These are phyloP conservation scores for Fusarium nurragi DNA, from an alignment of 2,329 filamentous ascomycete genomes.

Conservation along the genomic window DNA sequence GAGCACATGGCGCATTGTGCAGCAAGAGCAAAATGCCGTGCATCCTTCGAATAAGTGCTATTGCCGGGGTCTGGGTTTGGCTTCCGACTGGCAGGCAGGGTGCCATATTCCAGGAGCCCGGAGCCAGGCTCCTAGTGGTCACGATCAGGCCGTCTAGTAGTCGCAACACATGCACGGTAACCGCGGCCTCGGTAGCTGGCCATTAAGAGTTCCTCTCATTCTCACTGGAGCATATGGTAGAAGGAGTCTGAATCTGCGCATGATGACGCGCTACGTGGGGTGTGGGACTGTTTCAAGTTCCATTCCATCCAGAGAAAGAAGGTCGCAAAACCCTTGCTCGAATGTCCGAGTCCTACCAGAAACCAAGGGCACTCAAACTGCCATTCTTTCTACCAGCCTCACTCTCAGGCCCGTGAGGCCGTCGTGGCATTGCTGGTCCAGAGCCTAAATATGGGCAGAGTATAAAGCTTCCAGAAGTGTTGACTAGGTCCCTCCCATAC, in stretches of 20 bases:
- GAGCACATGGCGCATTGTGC: slow-evolving; percentile 2
- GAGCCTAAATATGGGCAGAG: slow-evolving; percentile 23
- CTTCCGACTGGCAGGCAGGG: slow-evolving; percentile 7
- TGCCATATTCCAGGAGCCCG: slow-evolving; percentile 22
- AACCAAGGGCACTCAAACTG: slow-evolving; percentile 9
- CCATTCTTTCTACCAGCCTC: slow-evolving; percentile 37
- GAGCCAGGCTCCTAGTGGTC: slow-evolving; percentile 2
- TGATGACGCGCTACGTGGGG: slow-evolving; percentile 34
- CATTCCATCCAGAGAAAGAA: slow-evolving; percentile 35
- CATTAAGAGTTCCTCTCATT: background rate
- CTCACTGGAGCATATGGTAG: slow-evolving; percentile 2
- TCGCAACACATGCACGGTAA: slow-evolving; percentile 31
- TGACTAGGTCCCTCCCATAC: slow-evolving; percentile 16
- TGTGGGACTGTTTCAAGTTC: slow-evolving; percentile 40
- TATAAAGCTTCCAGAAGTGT: slow-evolving; percentile 39
- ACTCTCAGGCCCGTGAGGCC: slow-evolving; percentile 33
- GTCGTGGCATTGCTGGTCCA: slow-evolving; percentile 30
- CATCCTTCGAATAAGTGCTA: slow-evolving; percentile 7
- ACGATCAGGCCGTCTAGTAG: background rate
- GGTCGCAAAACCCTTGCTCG: slow-evolving; percentile 26
- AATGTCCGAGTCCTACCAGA: slow-evolving; percentile 24
- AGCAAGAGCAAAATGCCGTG: slow-evolving; percentile 3
- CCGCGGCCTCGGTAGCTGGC: slow-evolving; percentile 15
- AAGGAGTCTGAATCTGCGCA: slow-evolving; percentile 24
- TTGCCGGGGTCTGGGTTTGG: slow-evolving; percentile 10